Base-by-base conservation (phyloP, 1,284 basidiomycete genomes). In the Melampsora abietis-canadensis region DNA sequence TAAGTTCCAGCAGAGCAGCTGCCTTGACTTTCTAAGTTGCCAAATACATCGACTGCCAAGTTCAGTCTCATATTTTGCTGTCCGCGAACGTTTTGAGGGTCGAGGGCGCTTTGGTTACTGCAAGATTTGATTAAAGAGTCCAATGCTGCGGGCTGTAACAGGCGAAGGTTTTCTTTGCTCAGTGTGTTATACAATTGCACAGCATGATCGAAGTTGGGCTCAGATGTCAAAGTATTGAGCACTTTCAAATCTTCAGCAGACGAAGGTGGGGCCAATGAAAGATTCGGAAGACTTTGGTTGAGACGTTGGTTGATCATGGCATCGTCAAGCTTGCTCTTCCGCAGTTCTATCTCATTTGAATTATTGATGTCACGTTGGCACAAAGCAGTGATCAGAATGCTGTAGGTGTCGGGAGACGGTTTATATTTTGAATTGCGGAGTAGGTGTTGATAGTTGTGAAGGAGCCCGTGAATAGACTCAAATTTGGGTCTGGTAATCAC, bases 331-430 rank as follows among this genome's bases (percentile, higher is more conserved):
- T 62, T 51, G 54, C 40, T 65, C 40, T 59, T 54, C 14, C 70
- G 70, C 46, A 57, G 24, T 31, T 66, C 34, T 19, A 74, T 17
- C n/a, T 66, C 70, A n/a, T 44, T 47, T 12, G 44, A 34, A 47
- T 74, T 74, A 24, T 30, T 48, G 19, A 74, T 15, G 47, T 74
- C 70, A 21, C 70, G 70, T 31, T 59, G 54, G 31, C 70, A 74
- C 15, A 74, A 48, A 66, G 70, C 70, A 31, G 34, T 66, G 48
- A 74, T 63, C 47, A 74, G 31, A 44, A 66, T 74, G 48, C 70
- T 66, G 37, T 74, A 66, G 40, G 70, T 74, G n/a, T 74, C 61
- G 30, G 62, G 40, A 31, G 70, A 65, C 21, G 70, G 63, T 48
- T 66, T 64, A 24, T 66, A 74, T 19, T 21, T 15, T 8, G 70